Evolutionary conservation across 1,139 yeast genomes (phyloP), one percentile per base, ranked within the genome.

Genomic region (Hansenula sp.): DNA sequence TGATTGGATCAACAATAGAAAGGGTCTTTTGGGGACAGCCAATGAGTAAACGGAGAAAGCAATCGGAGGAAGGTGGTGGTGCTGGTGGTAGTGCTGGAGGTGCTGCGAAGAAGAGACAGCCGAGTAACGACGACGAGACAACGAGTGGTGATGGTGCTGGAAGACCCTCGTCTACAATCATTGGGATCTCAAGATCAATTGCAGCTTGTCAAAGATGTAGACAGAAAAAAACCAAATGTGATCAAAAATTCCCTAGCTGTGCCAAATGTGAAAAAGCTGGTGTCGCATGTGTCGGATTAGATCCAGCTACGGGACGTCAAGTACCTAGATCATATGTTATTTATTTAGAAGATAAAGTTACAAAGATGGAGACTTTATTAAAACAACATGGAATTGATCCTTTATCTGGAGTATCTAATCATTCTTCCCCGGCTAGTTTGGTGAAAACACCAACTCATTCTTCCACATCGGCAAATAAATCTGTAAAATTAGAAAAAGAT

Each of bases 141-240:
- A 32, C n/a, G n/a, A 21, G n/a, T 20, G 6, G 27, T 22, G 34
- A 32, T 14, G 17, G 19, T 17, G 36, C 16, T 6, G 8, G 32
- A 10, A 28, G 55, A n/a, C 48, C 59, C 0, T 49, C 61, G 2
- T 49, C 56, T 6, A 42, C 57, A 6, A 51, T 57, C 25, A 55
- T 60, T 21, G 62, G 62, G 3, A 68, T 76, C 12, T 64, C 81
- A 2, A 55, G 85, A 41, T 69, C 84, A 0, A 81, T 84, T 18
- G 76, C 88, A 1, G 95, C 96, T 1, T 89, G 97, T 56, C 84
- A 81, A 52, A 67, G 96, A 40, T 89, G 97, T 53, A 73, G 96
- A 20, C 59, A 69, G 42, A 82, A 87, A 55, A 89, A 89, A 61
- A 77, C 87, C 41, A 79, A 80, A 54, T 89, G 97, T 64, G 95